Evolutionary conservation across 371 early-diverging fungal species (phyloP).

Genomic region (Mucor irregularis): DNA sequence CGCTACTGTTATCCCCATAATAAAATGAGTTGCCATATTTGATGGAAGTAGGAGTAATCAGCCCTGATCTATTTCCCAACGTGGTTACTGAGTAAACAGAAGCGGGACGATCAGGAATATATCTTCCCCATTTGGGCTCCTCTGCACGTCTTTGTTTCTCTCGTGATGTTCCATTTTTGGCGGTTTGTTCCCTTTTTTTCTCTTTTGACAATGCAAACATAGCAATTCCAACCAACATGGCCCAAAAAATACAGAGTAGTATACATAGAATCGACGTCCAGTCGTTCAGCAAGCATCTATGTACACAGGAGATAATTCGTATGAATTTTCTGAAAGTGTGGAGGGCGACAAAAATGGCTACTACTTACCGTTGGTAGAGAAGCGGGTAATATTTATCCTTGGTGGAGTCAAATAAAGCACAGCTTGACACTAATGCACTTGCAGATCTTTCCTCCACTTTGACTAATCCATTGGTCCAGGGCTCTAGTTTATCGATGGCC

Average conservation of each 20-base stretch:
- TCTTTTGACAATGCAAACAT: constrained; percentile 3
- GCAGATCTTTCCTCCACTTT: constrained; percentile 21
- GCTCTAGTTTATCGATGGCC: constrained; percentile 28
- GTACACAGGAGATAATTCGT: background rate
- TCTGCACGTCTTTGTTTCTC: constrained; percentile 1
- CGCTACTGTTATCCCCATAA: background rate
- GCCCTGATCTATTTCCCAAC: background rate
- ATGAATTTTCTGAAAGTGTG: background rate
- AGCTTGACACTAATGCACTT: constrained; percentile 25
- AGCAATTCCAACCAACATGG: background rate
- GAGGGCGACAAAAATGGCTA: background rate
- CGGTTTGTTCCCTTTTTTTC: background rate
- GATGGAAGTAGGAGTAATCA: constrained; percentile 7
- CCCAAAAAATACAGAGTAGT: constrained; percentile 11
- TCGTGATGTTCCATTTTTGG: background rate
- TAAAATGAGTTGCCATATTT: background rate
- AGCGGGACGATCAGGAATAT: constrained; percentile 20
- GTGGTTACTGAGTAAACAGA: constrained; percentile 10
- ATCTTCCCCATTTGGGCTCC: constrained; percentile 21
- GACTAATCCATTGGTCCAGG: constrained; percentile 33
- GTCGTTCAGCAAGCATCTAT: constrained; percentile 19
- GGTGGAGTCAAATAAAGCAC: constrained; percentile 23
- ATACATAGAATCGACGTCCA: constrained; percentile 13
- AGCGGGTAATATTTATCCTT: constrained; percentile 32
- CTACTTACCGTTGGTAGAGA: constrained; percentile 36